Evolutionary conservation across 331 rosid species (phyloP), one percentile per base, ranked within the genome.

Genomic region (Phaseolus coccineus): DNA sequence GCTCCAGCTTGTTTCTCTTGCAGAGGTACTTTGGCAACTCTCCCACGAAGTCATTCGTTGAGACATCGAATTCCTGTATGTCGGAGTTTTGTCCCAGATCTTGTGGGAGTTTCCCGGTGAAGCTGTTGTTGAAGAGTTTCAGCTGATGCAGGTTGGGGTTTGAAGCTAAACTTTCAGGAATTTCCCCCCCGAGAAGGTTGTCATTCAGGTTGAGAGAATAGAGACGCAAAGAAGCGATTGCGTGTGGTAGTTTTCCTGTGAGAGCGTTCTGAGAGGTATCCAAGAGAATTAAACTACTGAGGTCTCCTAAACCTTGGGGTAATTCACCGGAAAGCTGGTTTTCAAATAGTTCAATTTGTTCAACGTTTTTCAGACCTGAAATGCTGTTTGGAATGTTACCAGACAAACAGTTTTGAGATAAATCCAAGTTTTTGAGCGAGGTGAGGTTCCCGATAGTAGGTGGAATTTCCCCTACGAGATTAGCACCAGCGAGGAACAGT

Each of bases 41-140:
- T 6, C 94, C 97, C 4, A n/a, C 30, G 52, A 95, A 89, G 50
- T 80, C 69, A 73, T 93, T 95, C 0, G 94, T 87, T 6, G 98
- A 95, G 76, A 93, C 90, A 70, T 93, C 97, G 25, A 95, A 46
- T 1, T 83, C 87, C 5, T 2, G 10, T 69, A 95, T 55, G 3
- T 64, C 58, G 3, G 97, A 86, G 74, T 85, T 40, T 27, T 62
- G 75, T 16, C 97, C 99, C 1, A 93, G 87, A 88, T 84, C 80
- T 22, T 11, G 64, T 0, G 98, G 94, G 0, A 95, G 55, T 25
- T 65, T 47, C 4, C 96, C 97, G 0, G 88, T 86, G 50, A 95
- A 91, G 80, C 87, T 88, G 87, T 95, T 95, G 76, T 95, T 93
- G 77, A 91, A 95, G 83, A 93, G 85, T 24, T 69, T 82, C 73